Base-by-base conservation (phyloP, 139 green algal species). In the Auxenochlorella protothecoides region DNA sequence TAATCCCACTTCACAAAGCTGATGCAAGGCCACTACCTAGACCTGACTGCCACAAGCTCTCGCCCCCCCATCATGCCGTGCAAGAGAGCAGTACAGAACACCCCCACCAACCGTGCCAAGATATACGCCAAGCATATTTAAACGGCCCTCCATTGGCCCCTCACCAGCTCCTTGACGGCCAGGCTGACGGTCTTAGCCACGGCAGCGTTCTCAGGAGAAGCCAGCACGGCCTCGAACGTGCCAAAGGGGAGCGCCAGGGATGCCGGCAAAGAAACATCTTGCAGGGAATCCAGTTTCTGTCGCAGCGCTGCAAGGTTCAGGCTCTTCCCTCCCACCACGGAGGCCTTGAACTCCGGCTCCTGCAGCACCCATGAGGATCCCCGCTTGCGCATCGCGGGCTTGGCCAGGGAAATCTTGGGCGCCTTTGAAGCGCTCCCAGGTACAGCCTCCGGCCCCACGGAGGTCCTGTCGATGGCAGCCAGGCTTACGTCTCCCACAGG, bases 201-300 rank as follows among this genome's bases (percentile, higher is more conserved):
- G 3, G 64, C 69, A 2, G 70, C 65, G 63, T 92, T 94, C 12
- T 56, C 68, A 5, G 75, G 51, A 55, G 88, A 78, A 0, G 63
- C 66, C 65, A 97, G 81, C 15, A 79, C 80, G 3, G 80, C 77
- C 76, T 97, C 92, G 73, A 95, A 95, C 9, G 83, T 86, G 59
- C 91, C 92, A 73, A 91, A 97, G 5, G 91, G 91, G 66, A 97
- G 76, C 13, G 89, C 84, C 5, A 93, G 76, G 7, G 84, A 91
- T n/a, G 74, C 55, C 5, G 88, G 88, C 27, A 44, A 44, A 44
- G 27, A 44, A 44, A 44, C 27, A 44, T 44, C 27, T 44, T 44
- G 27, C 27, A 44, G 27, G 27, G 27, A 44, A 44, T 44, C 27
- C 61, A 89, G 75, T 44, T 82, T 83, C 60, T 57, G n/a, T 4